Base-by-base conservation (phyloP, 208 protist genomes). In the Vickermania ingenoplastis region DNA sequence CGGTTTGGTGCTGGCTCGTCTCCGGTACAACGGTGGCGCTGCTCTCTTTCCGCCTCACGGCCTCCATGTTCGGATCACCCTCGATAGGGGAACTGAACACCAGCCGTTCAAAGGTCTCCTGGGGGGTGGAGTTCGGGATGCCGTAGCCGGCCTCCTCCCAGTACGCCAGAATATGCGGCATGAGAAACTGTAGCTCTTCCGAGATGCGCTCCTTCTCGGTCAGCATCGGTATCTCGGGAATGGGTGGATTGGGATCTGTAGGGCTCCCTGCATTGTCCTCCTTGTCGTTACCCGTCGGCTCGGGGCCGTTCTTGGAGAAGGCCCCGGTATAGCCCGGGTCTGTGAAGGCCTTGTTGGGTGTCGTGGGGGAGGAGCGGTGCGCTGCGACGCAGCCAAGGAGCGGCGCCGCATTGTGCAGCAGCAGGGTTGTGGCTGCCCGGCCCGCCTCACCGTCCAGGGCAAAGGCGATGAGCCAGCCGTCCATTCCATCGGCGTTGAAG, bases 391-490 rank as follows among this genome's bases (percentile, higher is more conserved):
- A 48, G 14, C 54, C 54, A 7, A 61, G 22, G 5, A 61, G 56
- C 5, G 41, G 25, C 21, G 36, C 57, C 5, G 13, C 41, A 24
- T 64, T 49, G 1, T 25, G 28, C 41, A 72, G 41, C n/a, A 72
- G 36, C 31, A 67, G 23, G 5, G 26, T 17, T 13, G 51, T 56
- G 22, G 63, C 29, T 14, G 22, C 23, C 0, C 45, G 17, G 24
- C 69, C 62, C 1, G 54, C 41, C 14, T 27, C 22, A 22, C 59
- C 59, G 25, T 75, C 63, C 24, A 71, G 48, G n/a, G 52, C 51
- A 28, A 82, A 50, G 50, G 79, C 85, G 0, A 89, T 65, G 61
- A 92, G 71, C 81, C 81, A 92, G 4, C 80, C 81, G 69, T 92
- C 85, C 50, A 73, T 67, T 49, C 85, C 85, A 4, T 65, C 68